Evolutionary conservation across 768 basidiomycete species (phyloP), one percentile per base, ranked within the genome.

Genomic region (Rhizopogon vinicolor): DNA sequence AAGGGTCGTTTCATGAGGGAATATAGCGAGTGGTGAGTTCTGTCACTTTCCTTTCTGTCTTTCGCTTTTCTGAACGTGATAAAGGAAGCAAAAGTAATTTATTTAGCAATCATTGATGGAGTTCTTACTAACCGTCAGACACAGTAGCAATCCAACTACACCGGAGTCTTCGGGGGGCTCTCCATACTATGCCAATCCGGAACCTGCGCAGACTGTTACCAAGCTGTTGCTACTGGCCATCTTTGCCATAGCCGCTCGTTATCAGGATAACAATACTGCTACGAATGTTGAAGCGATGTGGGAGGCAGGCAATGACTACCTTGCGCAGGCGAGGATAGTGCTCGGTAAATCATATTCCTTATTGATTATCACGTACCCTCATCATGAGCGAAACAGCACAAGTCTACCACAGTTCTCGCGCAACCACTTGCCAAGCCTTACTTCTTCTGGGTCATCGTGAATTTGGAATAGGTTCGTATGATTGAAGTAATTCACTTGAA

Each of bases 391-490:
- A 22, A 1, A 7, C 62, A 90, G 82, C 82, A 51, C 76, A 82
- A 60, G 76, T 85, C 10, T 85, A 85, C 52, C 85, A 89, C 58
- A 79, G 79, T 49, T 85, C 82, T 52, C 77, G 87, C 33, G 80
- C 84, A 35, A 86, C 90, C 3, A 90, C 89, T 0, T 89, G 90
- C 22, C 93, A 95, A 65, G 80, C 91, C 1, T 68, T 94, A 13
- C 75, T 95, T 43, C 78, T 95, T 12, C 70, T 93, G 12, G 89
- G 89, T 1, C 83, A 90, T 65, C 81, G 91, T 5, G 91, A 94
- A 72, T 88, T 93, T 65, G 93, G 93, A 13, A 86, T 91, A 37
- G 91, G 89, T 63, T 77, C 72, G 68, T 44, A 25, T 28, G 25
- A 40, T 14, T 50, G n/a, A 13, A 19, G 13, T 44, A n/a, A n/a